These are phyloP conservation scores for Neofusicoccum sp. DNA, from an alignment of 2,329 filamentous ascomycete species.

Conservation along the genomic window DNA sequence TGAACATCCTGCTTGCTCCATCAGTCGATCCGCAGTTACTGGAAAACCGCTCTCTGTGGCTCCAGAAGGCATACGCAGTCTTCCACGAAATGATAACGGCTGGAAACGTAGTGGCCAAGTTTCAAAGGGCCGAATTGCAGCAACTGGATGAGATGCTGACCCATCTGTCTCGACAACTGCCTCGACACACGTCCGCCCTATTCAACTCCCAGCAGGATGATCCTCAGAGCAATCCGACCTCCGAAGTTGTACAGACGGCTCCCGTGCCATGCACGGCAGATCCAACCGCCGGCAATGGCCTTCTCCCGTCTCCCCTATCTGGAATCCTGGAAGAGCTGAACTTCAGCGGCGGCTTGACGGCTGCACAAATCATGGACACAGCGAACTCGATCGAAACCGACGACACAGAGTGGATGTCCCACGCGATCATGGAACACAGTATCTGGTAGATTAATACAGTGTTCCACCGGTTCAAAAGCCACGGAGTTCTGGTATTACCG, in stretches of 20 bases:
- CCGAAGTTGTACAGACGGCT: background rate
- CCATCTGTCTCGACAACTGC: slow-evolving; percentile 15
- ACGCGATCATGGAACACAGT: slow-evolving; percentile 46
- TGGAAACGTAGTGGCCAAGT: slow-evolving; percentile 48
- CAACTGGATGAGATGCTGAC: slow-evolving; percentile 44
- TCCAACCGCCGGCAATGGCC: slow-evolving; percentile 19
- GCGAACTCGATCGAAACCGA: slow-evolving; percentile 47
- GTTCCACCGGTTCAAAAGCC: background rate
- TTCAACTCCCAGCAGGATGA: slow-evolving; percentile 6
- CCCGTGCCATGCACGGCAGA: slow-evolving; percentile 12
- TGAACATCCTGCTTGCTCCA: slow-evolving; percentile 42
- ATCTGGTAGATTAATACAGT: slow-evolving; percentile 39
- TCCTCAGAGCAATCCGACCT: slow-evolving; percentile 18
- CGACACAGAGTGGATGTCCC: slow-evolving; percentile 49
- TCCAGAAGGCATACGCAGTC: slow-evolving; percentile 44
- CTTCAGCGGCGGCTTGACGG: slow-evolving; percentile 41
- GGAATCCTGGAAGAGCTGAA: slow-evolving; percentile 26
- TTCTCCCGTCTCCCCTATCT: slow-evolving; percentile 22
- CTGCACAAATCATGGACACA: slow-evolving; percentile 49
- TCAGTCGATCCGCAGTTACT: slow-evolving; percentile 33
- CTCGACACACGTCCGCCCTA: background rate
- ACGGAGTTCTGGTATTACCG: too few species aligned
- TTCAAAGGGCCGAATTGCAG: slow-evolving; percentile 46
- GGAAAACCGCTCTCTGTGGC: slow-evolving; percentile 37
- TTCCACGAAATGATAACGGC: slow-evolving; percentile 49